Conservation (phyloP, 208 protist genomes). For the Leishmania guyanensis region DNA sequence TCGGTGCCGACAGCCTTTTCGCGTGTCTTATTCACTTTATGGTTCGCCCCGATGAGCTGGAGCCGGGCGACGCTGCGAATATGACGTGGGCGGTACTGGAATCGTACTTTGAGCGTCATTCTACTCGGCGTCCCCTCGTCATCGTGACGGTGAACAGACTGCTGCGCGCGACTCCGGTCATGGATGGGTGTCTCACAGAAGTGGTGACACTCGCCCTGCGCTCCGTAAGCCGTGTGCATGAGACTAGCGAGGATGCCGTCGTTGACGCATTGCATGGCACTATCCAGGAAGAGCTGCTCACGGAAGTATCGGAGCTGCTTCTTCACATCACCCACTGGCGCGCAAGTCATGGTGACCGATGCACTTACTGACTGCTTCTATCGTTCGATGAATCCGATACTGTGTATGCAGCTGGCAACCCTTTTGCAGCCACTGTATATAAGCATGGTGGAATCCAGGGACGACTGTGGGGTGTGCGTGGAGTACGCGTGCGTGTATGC, state of each 20-base stretch:
- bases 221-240: conserved; percentile 30
- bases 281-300: conserved; percentile 24
- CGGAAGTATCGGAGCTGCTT: conserved; percentile 27
- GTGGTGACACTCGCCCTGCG: conserved; percentile 27
- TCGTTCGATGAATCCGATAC: conserved; percentile 8
- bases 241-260: conserved; percentile 24
- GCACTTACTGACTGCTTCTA: conserved; percentile 33
- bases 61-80: conserved; percentile 19
- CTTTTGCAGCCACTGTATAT: conserved; percentile 23
- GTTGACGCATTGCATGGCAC: conserved; percentile 24
- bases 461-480: conserved; percentile 20
- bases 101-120: conserved; percentile 53
- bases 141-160: conserved; percentile 15
- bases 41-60: conserved; percentile 8
- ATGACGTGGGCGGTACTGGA: conserved; percentile 50
- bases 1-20: conserved; percentile 28
- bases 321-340: conserved; percentile 20
- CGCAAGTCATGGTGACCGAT: conserved; percentile 28
- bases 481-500: conserved; percentile 24
- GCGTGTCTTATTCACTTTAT: conserved; percentile 53
- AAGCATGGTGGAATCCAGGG: not conserved
- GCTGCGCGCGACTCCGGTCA: conserved; percentile 22
- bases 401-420: conserved; percentile 26
- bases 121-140: conserved; percentile 14
- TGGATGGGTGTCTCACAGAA: conserved; percentile 17